phyloP scores from a whole-genome alignment of 768 basidiomycete species.

The Cystobasidium tubakii region DNA sequence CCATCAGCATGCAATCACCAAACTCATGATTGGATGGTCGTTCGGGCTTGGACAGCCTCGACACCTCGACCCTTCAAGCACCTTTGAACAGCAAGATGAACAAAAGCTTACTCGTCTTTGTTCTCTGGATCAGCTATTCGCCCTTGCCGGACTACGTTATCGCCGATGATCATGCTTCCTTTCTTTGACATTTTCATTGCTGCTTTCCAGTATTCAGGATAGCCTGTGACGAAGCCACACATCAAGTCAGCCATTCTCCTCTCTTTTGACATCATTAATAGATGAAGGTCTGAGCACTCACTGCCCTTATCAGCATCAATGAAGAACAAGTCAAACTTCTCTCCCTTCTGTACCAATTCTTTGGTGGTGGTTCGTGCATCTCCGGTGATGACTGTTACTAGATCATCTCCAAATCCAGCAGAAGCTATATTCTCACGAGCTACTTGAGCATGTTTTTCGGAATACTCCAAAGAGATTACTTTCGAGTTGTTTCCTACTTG shows the following conservation, averaged over 20 bases:
- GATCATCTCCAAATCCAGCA: constrained; percentile 7
- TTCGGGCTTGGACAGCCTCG: too few relatives aligned
- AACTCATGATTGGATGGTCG: too few relatives aligned
- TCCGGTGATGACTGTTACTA: background rate
- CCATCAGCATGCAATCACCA: too few relatives aligned
- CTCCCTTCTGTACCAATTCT: background rate
- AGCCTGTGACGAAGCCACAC: too few relatives aligned
- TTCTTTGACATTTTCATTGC: constrained; percentile 10
- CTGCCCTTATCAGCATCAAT: constrained; percentile 32
- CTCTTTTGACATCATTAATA: too few relatives aligned
- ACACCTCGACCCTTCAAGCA: too few relatives aligned
- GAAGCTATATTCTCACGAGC: constrained; percentile 14
- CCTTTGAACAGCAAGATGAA: too few relatives aligned
- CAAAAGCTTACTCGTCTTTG: constrained; percentile 22
- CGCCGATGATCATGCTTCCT: constrained; percentile 21
- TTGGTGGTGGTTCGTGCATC: constrained; percentile 12
- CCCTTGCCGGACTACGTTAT: constrained; percentile 33
- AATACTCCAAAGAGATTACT: constrained; percentile 25
- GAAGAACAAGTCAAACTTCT: constrained; percentile 33
- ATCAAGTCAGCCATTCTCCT: too few relatives aligned
- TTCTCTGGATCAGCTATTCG: constrained; percentile 14
- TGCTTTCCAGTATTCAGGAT: constrained; percentile 18
- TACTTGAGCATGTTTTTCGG: constrained; percentile 27
- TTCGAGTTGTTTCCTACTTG: background rate
- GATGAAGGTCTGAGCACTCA: background rate